Percentiles rank a stretch among this genome's conserved stretches.
phyloP scores from a whole-genome alignment of 345 rosid genomes.

The Salix arbutifolia region DNA sequence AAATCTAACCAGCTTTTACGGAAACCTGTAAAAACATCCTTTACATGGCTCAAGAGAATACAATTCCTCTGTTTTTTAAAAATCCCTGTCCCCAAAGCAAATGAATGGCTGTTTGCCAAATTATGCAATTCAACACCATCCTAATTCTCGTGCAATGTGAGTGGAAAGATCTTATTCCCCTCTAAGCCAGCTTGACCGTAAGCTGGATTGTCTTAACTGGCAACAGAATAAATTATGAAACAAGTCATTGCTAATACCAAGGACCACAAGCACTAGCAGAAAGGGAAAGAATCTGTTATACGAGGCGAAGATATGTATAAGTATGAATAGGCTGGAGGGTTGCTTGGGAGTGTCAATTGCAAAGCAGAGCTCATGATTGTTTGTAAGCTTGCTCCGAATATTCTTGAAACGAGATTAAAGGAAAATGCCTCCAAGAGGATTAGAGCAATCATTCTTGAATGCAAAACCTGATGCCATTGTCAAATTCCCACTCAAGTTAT shows the following conservation, averaged over 20 bases:
- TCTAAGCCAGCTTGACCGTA: not conserved
- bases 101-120: not conserved
- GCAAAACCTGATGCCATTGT: not conserved
- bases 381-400: not conserved
- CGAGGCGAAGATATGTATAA: not conserved
- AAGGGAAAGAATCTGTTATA: not conserved
- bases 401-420: conserved; percentile 1
- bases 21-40: not conserved
- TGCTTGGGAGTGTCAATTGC: not conserved
- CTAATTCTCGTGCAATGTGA: not conserved
- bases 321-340: not conserved
- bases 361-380: not conserved
- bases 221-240: not conserved
- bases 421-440: not conserved
- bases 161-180: not conserved
- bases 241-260: not conserved
- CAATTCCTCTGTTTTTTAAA: not conserved
- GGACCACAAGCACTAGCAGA: not conserved
- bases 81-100: not conserved
- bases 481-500: not conserved
- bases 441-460: not conserved
- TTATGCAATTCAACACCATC: not conserved
- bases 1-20: not conserved
- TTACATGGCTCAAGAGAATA: not conserved
- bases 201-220: not conserved